Evolutionary conservation across 306 rosid genomes (phyloP).

Genomic region (Casuarina equisetifolia): DNA sequence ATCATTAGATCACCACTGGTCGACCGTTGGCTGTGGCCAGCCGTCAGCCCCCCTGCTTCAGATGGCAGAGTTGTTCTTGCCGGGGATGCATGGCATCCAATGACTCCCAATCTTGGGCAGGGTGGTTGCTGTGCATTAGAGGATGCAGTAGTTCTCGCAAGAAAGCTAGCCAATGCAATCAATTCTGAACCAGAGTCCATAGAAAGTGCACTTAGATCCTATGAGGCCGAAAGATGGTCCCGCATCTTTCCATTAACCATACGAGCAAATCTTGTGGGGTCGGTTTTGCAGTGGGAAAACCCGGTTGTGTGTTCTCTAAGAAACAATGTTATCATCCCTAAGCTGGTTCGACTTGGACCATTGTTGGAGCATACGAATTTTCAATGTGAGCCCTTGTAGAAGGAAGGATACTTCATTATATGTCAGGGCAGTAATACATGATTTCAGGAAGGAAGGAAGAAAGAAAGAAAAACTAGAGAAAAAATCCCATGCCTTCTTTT

Average conservation of each 20-base stretch:
- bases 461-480: no score
- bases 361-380: slow-evolving; percentile 79
- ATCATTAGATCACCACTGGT: slow-evolving; percentile 67
- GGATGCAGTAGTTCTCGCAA: slow-evolving; percentile 70
- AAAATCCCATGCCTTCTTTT: neutral
- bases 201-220: slow-evolving; percentile 59
- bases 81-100: slow-evolving; percentile 98
- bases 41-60: slow-evolving; percentile 60
- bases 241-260: slow-evolving; percentile 70
- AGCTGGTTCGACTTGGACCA: slow-evolving; percentile 70
- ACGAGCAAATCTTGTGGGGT: slow-evolving; percentile 78
- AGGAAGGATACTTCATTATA: neutral
- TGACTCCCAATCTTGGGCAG: slow-evolving; percentile 96
- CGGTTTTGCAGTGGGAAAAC: slow-evolving; percentile 73
- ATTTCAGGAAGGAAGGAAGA: neutral
- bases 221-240: slow-evolving; percentile 74
- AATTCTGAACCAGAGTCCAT: slow-evolving; percentile 42
- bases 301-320: slow-evolving; percentile 65
- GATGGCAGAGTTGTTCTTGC: slow-evolving; percentile 72
- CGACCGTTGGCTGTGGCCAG: slow-evolving; percentile 91
- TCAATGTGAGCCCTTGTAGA: slow-evolving; percentile 43
- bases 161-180: slow-evolving; percentile 64
- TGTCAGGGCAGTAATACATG: neutral
- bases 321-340: slow-evolving; percentile 70
- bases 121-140: slow-evolving; percentile 97